These are phyloP conservation scores for Cyathus striatus DNA, from an alignment of 768 basidiomycete species.

Conservation along the genomic window DNA sequence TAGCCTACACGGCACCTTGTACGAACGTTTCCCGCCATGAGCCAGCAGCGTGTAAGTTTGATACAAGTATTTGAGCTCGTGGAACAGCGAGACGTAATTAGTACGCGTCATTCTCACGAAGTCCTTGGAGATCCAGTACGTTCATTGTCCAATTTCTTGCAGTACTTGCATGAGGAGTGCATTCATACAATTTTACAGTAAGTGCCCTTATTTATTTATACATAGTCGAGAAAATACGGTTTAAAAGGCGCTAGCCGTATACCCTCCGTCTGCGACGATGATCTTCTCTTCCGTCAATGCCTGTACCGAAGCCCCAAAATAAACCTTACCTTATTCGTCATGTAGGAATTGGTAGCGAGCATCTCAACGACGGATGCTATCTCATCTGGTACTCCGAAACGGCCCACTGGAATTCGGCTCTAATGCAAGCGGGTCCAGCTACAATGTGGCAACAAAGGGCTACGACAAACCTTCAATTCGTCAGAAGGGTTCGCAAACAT, in stretches of 20 bases:
- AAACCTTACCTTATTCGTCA: conserved; percentile 48
- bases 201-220: no score
- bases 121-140: no score
- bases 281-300: conserved; percentile 21
- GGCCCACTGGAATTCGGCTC: conserved; percentile 44
- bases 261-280: conserved; percentile 41
- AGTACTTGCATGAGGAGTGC: no score
- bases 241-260: conserved; percentile 35
- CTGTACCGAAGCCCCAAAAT: not conserved
- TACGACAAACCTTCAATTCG: conserved; percentile 23
- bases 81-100: no score
- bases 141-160: no score
- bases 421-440: conserved; percentile 8
- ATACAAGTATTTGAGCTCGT: no score
- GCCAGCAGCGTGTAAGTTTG: no score
- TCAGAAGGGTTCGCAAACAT: conserved; percentile 41
- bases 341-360: conserved; percentile 45
- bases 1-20: no score
- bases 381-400: conserved; percentile 45
- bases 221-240: no score
- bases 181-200: no score
- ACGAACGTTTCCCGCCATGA: no score
- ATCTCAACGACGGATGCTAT: conserved; percentile 47
- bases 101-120: no score
- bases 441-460: conserved; percentile 12